Conservation (phyloP, 2,329 filamentous ascomycete species). For the Pseudovirgaria hyperparasitica region DNA sequence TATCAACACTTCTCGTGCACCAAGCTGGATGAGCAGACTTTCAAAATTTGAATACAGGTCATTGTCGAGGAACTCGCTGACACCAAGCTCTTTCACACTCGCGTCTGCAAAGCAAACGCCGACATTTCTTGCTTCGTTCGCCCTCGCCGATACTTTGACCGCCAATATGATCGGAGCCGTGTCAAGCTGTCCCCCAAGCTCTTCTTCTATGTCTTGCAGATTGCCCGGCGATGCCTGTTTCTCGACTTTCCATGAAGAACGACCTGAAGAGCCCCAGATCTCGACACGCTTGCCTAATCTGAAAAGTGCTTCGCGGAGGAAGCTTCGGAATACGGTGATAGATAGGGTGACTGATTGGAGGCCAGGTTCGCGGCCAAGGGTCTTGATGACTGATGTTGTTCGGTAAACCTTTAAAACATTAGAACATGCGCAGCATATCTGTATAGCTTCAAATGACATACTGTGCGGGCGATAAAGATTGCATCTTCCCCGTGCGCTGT, state of each 20-base stretch:
- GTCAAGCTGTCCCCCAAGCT: slow-evolving; percentile 76
- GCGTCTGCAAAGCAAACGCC: slow-evolving; percentile 98
- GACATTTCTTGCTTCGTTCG: slow-evolving; percentile 69
- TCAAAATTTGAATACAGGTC: slow-evolving; percentile 98
- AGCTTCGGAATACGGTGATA: slow-evolving; percentile 86
- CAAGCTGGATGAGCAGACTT: slow-evolving; percentile 87
- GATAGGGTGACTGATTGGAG: slow-evolving; percentile 93
- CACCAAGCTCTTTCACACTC: slow-evolving; percentile 85
- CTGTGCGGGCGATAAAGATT: slow-evolving; percentile 66
- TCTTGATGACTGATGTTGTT: slow-evolving; percentile 87
- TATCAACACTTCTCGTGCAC: slow-evolving; percentile 87
- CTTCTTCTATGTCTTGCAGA: slow-evolving; percentile 91
- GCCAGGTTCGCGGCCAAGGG: slow-evolving; percentile 73
- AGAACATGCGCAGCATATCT: background rate
- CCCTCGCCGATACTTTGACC: slow-evolving; percentile 84
- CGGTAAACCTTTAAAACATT: slow-evolving; percentile 62
- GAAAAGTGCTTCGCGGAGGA: slow-evolving; percentile 87
- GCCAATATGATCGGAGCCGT: slow-evolving; percentile 88
- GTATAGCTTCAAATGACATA: slow-evolving; percentile 22
- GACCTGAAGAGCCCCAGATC: slow-evolving; percentile 67
- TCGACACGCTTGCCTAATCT: slow-evolving; percentile 82
- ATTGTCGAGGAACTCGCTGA: slow-evolving; percentile 98
- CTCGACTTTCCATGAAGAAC: slow-evolving; percentile 81
- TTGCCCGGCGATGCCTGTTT: slow-evolving; percentile 93
- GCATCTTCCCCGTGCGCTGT: slow-evolving; percentile 85